Conservation (phyloP, 306 rosid genomes). For the Begonia peltatifolia region DNA sequence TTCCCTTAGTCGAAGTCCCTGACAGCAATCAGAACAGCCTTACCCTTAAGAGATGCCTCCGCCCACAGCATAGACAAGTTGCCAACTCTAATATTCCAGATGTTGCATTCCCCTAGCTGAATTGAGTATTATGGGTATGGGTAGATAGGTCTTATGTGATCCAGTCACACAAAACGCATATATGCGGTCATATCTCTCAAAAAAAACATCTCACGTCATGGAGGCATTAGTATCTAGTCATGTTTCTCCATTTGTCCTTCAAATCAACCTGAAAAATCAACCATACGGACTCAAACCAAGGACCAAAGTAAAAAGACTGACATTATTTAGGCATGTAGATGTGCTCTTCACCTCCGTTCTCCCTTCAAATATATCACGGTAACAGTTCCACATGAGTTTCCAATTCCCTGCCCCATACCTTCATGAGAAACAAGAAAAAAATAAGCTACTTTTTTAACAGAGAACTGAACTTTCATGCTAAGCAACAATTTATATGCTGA, state of each 20-base stretch:
- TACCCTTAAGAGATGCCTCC: too few relatives aligned
- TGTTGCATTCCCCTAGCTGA: neutral
- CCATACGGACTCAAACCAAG: constrained; percentile 6
- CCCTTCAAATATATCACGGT: constrained; percentile 35
- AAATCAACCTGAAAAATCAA: constrained; percentile 52
- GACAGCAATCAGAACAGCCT: too few relatives aligned
- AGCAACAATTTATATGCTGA: too few relatives aligned
- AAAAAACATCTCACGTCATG: neutral
- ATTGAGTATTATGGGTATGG: neutral
- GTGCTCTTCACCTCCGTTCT: constrained; percentile 52
- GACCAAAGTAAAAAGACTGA: constrained; percentile 5
- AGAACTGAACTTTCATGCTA: neutral
- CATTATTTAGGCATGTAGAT: constrained; percentile 3
- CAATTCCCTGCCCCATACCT: constrained; percentile 80
- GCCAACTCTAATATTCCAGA: neutral
- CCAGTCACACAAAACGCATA: neutral
- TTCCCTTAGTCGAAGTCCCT: too few relatives aligned
- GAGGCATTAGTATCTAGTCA: constrained; percentile 22
- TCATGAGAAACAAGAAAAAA: constrained; percentile 13
- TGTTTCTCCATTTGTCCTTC: constrained; percentile 89
- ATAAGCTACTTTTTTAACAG: neutral
- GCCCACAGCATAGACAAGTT: too few relatives aligned
- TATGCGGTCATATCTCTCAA: neutral
- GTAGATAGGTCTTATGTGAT: neutral
- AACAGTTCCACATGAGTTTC: constrained; percentile 35